phyloP scores from a whole-genome alignment of 108 stramenopile species.

The Pseudonitzschia delicatissima region DNA sequence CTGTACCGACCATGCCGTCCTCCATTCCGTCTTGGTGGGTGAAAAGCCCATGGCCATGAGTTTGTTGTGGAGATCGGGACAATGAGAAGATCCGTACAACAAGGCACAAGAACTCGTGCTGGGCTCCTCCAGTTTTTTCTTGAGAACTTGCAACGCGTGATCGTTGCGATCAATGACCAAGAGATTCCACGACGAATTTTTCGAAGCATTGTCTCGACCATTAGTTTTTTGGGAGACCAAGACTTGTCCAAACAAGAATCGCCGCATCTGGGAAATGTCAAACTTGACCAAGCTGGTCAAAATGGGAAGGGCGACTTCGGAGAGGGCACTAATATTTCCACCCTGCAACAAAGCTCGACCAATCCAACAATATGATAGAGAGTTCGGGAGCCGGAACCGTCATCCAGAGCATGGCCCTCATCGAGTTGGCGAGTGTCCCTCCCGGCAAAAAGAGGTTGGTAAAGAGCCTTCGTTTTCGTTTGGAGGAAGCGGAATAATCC shows the following conservation, averaged over 20 bases:
- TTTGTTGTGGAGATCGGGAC: constrained; percentile 61
- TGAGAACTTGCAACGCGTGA: constrained; percentile 54
- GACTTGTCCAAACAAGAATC: constrained; percentile 72
- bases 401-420: constrained; percentile 59
- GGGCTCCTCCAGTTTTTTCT: constrained; percentile 19
- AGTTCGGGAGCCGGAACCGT: constrained; percentile 71
- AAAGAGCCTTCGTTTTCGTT: constrained; percentile 61
- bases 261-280: constrained; percentile 25
- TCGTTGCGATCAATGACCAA: constrained; percentile 66
- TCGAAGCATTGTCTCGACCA: neutral
- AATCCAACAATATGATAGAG: constrained; percentile 69
- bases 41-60: constrained; percentile 46
- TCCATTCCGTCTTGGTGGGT: constrained; percentile 56
- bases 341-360: constrained; percentile 51
- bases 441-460: constrained; percentile 76
- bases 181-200: constrained; percentile 37
- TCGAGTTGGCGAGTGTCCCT: constrained; percentile 41
- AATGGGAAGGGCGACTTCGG: constrained; percentile 19
- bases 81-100: constrained; percentile 74
- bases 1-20: constrained; percentile 62
- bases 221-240: constrained; percentile 29
- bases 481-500: constrained; percentile 12
- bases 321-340: constrained; percentile 20
- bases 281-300: constrained; percentile 21
- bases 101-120: constrained; percentile 31